Percentiles rank a stretch among this genome's conserved stretches.
Conservation (phyloP, 2,329 filamentous ascomycete species). For the Rachicladosporium sp. region DNA sequence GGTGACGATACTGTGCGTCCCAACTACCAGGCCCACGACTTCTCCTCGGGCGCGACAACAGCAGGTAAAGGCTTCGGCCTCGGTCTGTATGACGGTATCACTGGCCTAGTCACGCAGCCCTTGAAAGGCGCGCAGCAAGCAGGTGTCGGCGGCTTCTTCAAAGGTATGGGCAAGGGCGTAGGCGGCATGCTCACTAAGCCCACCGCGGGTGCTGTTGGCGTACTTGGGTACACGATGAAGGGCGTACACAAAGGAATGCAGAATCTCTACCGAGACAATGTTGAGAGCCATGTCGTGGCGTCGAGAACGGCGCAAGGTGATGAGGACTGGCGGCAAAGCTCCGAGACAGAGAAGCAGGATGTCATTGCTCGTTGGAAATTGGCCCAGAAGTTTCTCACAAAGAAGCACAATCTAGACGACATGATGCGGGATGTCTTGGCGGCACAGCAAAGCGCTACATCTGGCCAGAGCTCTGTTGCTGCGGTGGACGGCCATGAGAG, state of each 20-base stretch:
- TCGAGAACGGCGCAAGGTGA: conserved; percentile 61
- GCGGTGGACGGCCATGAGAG: too few species aligned
- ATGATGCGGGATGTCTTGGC: conserved; percentile 11
- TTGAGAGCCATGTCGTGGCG: conserved; percentile 62
- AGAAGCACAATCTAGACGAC: conserved; percentile 38
- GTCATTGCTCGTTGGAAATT: conserved; percentile 52
- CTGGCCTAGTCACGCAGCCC: conserved; percentile 61
- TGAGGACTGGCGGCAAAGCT: conserved; percentile 45
- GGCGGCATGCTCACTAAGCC: conserved; percentile 62
- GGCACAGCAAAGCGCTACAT: not conserved
- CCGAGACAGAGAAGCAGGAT: conserved; percentile 45
- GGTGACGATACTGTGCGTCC: conserved; percentile 57
- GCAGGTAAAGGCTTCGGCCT: conserved; percentile 48
- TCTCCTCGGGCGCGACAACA: conserved; percentile 42
- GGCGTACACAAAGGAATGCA: conserved; percentile 58
- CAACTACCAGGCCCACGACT: conserved; percentile 51
- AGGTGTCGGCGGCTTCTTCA: conserved; percentile 51
- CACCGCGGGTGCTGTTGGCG: conserved; percentile 42
- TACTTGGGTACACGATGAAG: conserved; percentile 62
- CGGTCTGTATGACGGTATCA: conserved; percentile 60
- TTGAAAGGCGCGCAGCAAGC: conserved; percentile 47
- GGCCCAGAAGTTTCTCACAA: conserved; percentile 42
- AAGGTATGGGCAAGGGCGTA: conserved; percentile 64
- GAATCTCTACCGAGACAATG: conserved; percentile 52
- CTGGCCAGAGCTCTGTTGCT: too few species aligned